These are phyloP conservation scores for Albophoma yamanashiensis DNA, from an alignment of 2,329 filamentous ascomycete genomes.

Conservation along the genomic window DNA sequence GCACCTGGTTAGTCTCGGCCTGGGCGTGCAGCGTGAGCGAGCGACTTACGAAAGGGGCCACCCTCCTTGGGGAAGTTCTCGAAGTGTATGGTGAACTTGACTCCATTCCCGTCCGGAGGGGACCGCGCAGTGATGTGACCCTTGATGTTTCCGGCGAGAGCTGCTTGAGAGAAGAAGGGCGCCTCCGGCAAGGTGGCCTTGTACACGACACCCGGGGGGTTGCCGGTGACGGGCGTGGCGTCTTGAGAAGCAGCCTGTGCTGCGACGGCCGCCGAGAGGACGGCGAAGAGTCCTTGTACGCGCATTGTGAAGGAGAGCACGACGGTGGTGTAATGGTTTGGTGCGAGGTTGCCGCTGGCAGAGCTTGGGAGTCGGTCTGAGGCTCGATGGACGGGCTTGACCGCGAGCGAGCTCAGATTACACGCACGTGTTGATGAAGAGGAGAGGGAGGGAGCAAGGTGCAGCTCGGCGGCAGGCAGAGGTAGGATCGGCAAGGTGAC, in stretches of 20 bases:
- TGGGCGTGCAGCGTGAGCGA: not conserved
- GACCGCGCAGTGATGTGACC: slow-evolving; percentile 33
- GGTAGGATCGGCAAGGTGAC: not conserved
- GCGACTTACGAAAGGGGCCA: slow-evolving; percentile 48
- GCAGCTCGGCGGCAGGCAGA: not conserved
- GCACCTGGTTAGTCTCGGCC: not conserved
- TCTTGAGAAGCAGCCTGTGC: slow-evolving; percentile 23
- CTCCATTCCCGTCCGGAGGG: slow-evolving; percentile 39
- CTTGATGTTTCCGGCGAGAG: slow-evolving; percentile 32
- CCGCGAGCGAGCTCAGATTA: not conserved
- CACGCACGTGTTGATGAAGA: not conserved
- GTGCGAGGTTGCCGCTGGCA: not conserved
- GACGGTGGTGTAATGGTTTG: not conserved
- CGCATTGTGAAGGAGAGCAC: not conserved
- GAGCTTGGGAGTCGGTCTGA: not conserved
- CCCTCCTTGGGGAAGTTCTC: slow-evolving; percentile 45
- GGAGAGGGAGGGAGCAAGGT: not conserved
- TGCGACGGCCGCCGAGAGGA: slow-evolving; percentile 15
- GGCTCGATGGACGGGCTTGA: not conserved
- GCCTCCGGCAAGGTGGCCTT: slow-evolving; percentile 43
- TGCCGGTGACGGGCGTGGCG: slow-evolving; percentile 41
- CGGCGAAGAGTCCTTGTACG: slow-evolving; percentile 7
- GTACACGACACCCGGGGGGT: slow-evolving; percentile 44
- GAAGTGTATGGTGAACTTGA: slow-evolving; percentile 44
- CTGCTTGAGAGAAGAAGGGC: slow-evolving; percentile 37